A percentile compares a stretch with the other conserved stretches of the same genome.
These are phyloP conservation scores for Hymenoscyphus repandus DNA, from an alignment of 2,329 filamentous ascomycete species.

Conservation along the genomic window DNA sequence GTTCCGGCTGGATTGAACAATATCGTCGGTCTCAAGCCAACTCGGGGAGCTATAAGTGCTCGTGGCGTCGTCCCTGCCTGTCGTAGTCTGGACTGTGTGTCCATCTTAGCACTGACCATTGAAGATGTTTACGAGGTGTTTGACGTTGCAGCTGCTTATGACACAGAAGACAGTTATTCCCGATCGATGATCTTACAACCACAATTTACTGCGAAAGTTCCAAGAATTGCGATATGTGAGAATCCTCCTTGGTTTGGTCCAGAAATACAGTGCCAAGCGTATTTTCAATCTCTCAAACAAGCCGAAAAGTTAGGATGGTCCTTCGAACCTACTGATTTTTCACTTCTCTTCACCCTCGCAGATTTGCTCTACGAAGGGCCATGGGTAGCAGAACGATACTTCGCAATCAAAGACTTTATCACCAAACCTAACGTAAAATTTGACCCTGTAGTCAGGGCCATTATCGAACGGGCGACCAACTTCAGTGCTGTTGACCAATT, in stretches of 20 bases:
- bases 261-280: conserved; percentile 36
- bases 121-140: conserved; percentile 42
- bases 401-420: conserved; percentile 45
- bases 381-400: conserved; percentile 47
- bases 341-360: conserved; percentile 40
- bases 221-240: conserved; percentile 6
- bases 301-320: conserved; percentile 34
- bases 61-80: conserved; percentile 45
- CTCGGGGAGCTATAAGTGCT: conserved; percentile 41
- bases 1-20: conserved; percentile 44
- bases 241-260: conserved; percentile 33
- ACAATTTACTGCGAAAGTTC: conserved; percentile 19
- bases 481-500: conserved; percentile 36
- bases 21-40: conserved; percentile 41
- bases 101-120: conserved; percentile 40
- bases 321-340: conserved; percentile 33
- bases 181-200: conserved; percentile 34
- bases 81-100: conserved; percentile 46
- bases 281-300: conserved; percentile 37
- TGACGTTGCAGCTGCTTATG: conserved; percentile 39
- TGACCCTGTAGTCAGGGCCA: conserved; percentile 34
- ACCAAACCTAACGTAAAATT: conserved; percentile 29
- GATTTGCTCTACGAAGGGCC: conserved; percentile 45
- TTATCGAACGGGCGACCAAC: conserved; percentile 35
- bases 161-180: conserved; percentile 36